These are phyloP conservation scores for Rhizodiscina lignyota DNA, from an alignment of 495 filamentous ascomycete species.

Conservation along the genomic window DNA sequence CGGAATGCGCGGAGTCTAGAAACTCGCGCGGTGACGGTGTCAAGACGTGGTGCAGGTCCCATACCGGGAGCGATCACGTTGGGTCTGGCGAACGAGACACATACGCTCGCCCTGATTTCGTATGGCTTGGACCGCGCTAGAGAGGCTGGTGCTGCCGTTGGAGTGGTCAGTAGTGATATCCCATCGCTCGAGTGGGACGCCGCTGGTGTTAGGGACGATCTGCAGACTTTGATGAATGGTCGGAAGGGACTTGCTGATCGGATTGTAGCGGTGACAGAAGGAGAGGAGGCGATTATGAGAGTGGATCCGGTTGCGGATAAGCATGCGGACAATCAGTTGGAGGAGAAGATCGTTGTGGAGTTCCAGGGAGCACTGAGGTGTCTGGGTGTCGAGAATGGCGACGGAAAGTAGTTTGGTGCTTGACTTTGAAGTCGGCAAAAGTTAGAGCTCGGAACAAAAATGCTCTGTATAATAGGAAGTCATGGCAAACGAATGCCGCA, in stretches of 20 bases:
- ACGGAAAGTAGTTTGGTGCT: too few species aligned
- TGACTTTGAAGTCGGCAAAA: too few species aligned
- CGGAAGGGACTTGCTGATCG: constrained; percentile 43
- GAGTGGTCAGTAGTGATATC: constrained; percentile 43
- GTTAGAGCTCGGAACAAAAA: too few species aligned
- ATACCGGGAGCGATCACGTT: constrained; percentile 41
- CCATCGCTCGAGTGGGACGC: constrained; percentile 57
- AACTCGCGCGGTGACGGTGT: too few species aligned
- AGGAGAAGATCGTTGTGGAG: constrained; percentile 55
- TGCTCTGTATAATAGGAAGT: too few species aligned
- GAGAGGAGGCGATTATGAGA: constrained; percentile 48
- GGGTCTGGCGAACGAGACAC: constrained; percentile 53
- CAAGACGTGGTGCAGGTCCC: too few species aligned
- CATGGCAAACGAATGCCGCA: too few species aligned
- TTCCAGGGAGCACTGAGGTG: constrained; percentile 37
- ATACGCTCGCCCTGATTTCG: constrained; percentile 57
- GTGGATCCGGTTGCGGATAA: constrained; percentile 10
- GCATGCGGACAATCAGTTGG: constrained; percentile 41
- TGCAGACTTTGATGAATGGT: constrained; percentile 55
- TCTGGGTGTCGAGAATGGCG: constrained; percentile 9
- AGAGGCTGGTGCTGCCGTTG: constrained; percentile 37
- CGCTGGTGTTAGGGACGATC: constrained; percentile 51
- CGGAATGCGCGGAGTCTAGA: constrained; percentile 25
- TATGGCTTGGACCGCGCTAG: constrained; percentile 46
- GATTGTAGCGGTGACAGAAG: constrained; percentile 50